A percentile compares a stretch with the other conserved stretches of the same genome.
phyloP scores from a whole-genome alignment of 2,329 filamentous ascomycete genomes.

The Akanthomyces muscarius region DNA sequence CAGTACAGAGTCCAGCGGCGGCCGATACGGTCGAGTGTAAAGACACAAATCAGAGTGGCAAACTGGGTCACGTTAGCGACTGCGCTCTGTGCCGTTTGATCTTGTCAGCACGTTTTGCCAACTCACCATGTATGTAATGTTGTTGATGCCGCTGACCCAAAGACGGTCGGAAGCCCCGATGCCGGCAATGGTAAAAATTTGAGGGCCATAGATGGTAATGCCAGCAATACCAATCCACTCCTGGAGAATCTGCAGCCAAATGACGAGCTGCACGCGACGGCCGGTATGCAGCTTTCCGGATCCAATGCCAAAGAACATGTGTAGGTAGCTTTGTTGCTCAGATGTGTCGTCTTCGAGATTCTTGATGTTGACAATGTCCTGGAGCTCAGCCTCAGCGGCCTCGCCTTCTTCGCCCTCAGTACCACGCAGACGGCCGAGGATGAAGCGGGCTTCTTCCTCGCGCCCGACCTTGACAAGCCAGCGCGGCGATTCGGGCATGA shows the following conservation, averaged over 20 bases:
- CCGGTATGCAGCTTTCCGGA: conserved; percentile 63
- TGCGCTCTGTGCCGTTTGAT: background rate
- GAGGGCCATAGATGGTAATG: conserved; percentile 57
- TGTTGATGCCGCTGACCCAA: conserved; percentile 58
- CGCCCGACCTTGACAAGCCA: conserved; percentile 64
- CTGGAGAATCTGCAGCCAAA: conserved; percentile 70
- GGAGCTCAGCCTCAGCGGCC: conserved; percentile 59
- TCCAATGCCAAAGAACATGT: conserved; percentile 64
- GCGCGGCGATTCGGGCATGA: conserved; percentile 66
- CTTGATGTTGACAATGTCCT: conserved; percentile 63
- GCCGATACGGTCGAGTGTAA: conserved; percentile 65
- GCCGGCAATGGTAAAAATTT: conserved; percentile 64
- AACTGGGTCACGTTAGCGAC: conserved; percentile 32
- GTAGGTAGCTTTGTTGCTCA: conserved; percentile 53
- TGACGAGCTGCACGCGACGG: conserved; percentile 63
- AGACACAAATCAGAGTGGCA: conserved; percentile 64
- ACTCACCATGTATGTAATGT: conserved; percentile 45
- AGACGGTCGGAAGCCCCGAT: conserved; percentile 57
- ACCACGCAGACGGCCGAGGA: conserved; percentile 62
- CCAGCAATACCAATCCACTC: conserved; percentile 68
- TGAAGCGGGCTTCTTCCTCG: conserved; percentile 62
- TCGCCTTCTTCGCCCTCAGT: conserved; percentile 47
- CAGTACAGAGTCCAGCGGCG: conserved; percentile 66
- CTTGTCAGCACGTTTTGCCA: background rate
- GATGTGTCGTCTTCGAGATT: conserved; percentile 59